phyloP scores from a whole-genome alignment of 2,329 filamentous ascomycete species.

The Aurifilum marmelostoma region DNA sequence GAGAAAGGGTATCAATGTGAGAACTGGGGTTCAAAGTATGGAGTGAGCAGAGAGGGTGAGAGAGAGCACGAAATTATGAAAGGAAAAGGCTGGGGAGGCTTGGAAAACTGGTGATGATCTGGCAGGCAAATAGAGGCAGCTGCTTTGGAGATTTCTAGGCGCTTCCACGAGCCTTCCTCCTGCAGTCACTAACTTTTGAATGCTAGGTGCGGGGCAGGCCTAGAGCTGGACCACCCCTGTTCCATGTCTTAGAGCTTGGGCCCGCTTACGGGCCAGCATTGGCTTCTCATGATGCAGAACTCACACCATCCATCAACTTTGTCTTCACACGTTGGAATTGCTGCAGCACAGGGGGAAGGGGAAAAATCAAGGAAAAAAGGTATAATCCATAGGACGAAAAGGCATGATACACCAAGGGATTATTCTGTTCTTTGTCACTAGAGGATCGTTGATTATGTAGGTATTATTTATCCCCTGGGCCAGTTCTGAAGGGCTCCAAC shows the following conservation, averaged over 20 bases:
- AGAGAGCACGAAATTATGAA: background rate
- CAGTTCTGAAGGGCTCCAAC: too few species aligned
- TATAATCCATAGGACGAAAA: too few species aligned
- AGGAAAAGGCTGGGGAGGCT: background rate
- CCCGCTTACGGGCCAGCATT: too few species aligned
- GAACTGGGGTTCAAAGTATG: background rate
- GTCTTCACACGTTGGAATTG: too few species aligned
- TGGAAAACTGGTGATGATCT: slow-evolving; percentile 12
- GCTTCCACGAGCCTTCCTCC: slow-evolving; percentile 25
- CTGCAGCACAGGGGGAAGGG: too few species aligned
- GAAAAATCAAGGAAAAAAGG: too few species aligned
- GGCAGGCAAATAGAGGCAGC: slow-evolving; percentile 16
- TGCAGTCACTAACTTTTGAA: background rate
- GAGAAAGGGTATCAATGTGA: background rate
- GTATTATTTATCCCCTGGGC: too few species aligned
- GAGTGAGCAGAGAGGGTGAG: background rate
- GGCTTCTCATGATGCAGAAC: background rate
- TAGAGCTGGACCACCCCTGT: background rate
- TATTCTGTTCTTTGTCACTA: too few species aligned
- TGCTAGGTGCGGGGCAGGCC: slow-evolving; percentile 8
- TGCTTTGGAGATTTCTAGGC: slow-evolving; percentile 28
- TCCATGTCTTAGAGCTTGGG: slow-evolving; percentile 1
- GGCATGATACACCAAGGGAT: too few species aligned
- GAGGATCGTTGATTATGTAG: too few species aligned
- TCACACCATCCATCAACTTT: slow-evolving; percentile 1